Base-by-base conservation (phyloP, 2,329 filamentous ascomycete genomes). In the Colletotrichum somersetense region DNA sequence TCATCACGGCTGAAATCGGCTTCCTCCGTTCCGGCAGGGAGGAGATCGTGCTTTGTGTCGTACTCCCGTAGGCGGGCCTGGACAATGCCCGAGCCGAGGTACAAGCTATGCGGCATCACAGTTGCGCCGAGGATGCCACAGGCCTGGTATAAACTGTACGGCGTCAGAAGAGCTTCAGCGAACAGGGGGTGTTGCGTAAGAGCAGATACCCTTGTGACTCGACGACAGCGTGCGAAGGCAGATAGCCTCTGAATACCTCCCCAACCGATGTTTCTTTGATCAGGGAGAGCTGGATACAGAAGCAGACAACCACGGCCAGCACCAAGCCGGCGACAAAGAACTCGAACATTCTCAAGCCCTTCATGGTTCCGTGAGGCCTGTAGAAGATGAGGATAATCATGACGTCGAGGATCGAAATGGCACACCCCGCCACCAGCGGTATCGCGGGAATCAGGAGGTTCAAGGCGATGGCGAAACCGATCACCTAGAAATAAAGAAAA, bases 71-170 rank as follows among this genome's bases (percentile, higher is more conserved):
- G 87, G 2, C 91, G 89, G 8, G 89, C 84, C 78, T 93, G 91
- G 1, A 92, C 90, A 52, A 93, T 90, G 10, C 91, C 91, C 6
- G 89, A 91, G 30, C 91, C 91, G 4, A 93, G 85, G 75, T 91
- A 93, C 4, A 93, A 81, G 64, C 88, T 90, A 76, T 92, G 91
- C 5, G 91, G 91, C 91, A 92, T 92, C 33, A 92, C 91, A 0
- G 92, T 95, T 4, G 92, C 92, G 2, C 92, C 92, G 0, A 95
- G 84, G 69, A 95, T 95, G 63, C 92, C 92, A 74, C 92, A 95
- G 1, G 92, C 88, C 80, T 93, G 91, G 78, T 92, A 93, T 0
- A 91, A 77, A 59, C 85, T 81, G 1, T 2, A 11, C 6, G 0
- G 2, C 4, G n/a, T 80, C 58, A 80, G 76, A 38, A n/a, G 26